Evolutionary conservation across 2,329 filamentous ascomycete genomes (phyloP).

Genomic region (Penicillium thymicola): DNA sequence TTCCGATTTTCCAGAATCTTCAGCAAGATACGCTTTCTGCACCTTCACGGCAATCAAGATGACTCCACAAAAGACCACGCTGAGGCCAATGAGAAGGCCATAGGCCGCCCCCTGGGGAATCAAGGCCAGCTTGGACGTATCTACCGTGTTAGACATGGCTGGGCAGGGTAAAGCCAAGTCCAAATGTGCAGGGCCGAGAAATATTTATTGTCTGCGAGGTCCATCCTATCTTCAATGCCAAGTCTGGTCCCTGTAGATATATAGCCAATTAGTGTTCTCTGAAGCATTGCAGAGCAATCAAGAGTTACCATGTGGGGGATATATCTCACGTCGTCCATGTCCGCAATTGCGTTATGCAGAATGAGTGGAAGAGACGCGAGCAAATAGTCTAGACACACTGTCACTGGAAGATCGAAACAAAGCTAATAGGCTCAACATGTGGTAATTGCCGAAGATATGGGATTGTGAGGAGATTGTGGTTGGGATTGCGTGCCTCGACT

Average conservation of each 20-base stretch:
- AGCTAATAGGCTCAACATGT: background rate
- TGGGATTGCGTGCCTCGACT: slow-evolving; percentile 9
- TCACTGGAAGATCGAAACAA: background rate
- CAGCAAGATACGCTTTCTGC: slow-evolving; percentile 36
- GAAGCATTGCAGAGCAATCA: background rate
- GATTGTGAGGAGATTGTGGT: background rate
- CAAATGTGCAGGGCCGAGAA: background rate
- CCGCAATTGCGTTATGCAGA: slow-evolving; percentile 10
- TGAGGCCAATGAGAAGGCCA: slow-evolving; percentile 50
- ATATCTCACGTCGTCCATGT: slow-evolving; percentile 9
- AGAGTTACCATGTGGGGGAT: slow-evolving; percentile 1
- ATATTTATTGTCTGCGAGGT: slow-evolving; percentile 8
- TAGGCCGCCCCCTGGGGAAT: slow-evolving; percentile 37
- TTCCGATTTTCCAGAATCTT: slow-evolving; percentile 40
- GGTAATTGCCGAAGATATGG: background rate
- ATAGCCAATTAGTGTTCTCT: background rate
- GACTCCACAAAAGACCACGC: slow-evolving; percentile 47
- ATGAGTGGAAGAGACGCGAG: background rate
- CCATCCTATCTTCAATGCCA: background rate
- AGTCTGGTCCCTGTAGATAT: background rate
- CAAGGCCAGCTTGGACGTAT: slow-evolving; percentile 21
- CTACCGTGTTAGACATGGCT: slow-evolving; percentile 18
- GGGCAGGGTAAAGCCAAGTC: slow-evolving; percentile 1
- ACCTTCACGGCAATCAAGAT: slow-evolving; percentile 48
- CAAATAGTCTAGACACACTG: background rate